phyloP scores from a whole-genome alignment of 169 alveolate species.

The Miamiensis avidus region DNA sequence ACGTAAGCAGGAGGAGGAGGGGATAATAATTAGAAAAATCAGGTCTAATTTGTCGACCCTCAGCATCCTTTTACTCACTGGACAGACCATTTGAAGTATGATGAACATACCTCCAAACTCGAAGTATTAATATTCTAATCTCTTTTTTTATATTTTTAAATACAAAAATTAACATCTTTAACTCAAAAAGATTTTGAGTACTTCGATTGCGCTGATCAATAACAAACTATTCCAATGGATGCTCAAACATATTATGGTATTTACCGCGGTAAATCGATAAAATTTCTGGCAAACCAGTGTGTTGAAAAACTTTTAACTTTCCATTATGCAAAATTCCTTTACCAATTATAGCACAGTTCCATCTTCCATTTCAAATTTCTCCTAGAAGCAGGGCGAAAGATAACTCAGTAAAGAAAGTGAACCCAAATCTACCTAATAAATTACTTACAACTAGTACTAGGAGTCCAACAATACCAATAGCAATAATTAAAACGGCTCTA shows the following conservation, averaged over 20 bases:
- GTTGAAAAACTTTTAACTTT: conserved; percentile 2
- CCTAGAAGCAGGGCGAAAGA: not conserved
- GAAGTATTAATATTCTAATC: not conserved
- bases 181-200: not conserved
- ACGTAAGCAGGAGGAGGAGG: not conserved
- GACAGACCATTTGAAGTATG: conserved; percentile 3
- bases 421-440: no score
- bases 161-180: no score
- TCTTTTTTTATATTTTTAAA: no score
- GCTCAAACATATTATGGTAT: not conserved
- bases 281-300: conserved; percentile 7
- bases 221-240: conserved; percentile 1
- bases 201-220: not conserved
- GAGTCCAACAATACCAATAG: not conserved
- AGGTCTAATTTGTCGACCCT: not conserved
- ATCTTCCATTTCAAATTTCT: conserved; percentile 5
- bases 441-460: no score
- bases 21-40: not conserved
- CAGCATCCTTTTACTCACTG: conserved; percentile 13
- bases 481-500: not conserved
- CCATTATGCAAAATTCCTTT: conserved; percentile 2
- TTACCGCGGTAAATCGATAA: not conserved
- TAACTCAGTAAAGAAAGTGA: not conserved
- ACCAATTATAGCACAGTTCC: not conserved
- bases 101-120: not conserved